Base-by-base conservation (phyloP, 371 early-diverging fungal species). In the Fennellomyces sp. region DNA sequence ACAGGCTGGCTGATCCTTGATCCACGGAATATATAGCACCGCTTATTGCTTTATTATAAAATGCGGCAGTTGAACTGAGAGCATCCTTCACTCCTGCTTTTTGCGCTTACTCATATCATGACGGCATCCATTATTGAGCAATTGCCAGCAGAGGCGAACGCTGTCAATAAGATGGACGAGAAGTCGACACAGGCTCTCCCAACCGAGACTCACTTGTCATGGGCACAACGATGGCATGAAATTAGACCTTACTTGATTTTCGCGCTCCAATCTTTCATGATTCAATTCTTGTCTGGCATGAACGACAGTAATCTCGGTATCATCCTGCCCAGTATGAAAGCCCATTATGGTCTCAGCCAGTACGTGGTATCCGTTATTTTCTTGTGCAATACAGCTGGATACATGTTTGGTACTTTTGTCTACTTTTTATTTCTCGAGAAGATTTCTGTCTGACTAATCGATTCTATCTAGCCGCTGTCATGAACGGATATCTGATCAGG, bases 261-360 rank as follows among this genome's bases (percentile, higher is more conserved):
- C 11, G 41, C 64, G n/a, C 25, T 61, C 5, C 64, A 69, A 56
- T 60, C 61, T 4, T 69, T 69, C 30, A 52, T 42, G 15, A 56
- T 61, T 12, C 65, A 61, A 25, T 50, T 64, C 12, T 21, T 64
- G 13, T 38, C 59, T 5, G 71, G 71, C 12, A 15, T 71, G 8
- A 66, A 71, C 25, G 71, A 71, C 29, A 60, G 65, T 47, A 61
- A 61, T 15, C 52, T 69, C 35, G 66, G 71, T 51, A 66, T 71
- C 42, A 67, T 71, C 21, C 56, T 71, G 4, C 71, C 71, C 12
- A 60, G 64, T 13, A 64, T 71, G 25, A 63, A 64, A 36, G 59
- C 61, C 2, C 64, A 66, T 15, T 71, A 71, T 56, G 58, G 52
- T 26, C 29, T 71, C 15, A 38, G 54, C n/a, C 67, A 71, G 21